Evolutionary conservation across 1,284 basidiomycete genomes (phyloP), one percentile per base, ranked within the genome.

Genomic region (Quambalaria eucalypti): DNA sequence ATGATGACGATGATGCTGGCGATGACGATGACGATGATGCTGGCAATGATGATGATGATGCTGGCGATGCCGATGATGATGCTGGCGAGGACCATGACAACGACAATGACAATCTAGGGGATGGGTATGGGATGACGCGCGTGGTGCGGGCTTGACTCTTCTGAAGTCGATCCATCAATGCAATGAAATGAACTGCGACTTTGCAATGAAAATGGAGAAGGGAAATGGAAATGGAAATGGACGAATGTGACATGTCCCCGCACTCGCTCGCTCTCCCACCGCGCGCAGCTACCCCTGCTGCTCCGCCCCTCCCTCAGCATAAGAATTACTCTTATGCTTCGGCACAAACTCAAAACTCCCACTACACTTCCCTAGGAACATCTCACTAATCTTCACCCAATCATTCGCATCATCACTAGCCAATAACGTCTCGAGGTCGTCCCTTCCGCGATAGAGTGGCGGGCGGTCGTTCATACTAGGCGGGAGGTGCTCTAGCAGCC

Each of bases 321-420:
- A 66, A 16, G 57, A 42, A 48, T 59, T 67, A 21, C 61, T 63
- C 50, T 59, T 58, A 55, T 67, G 65, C 44, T 67, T 67, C 5
- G 65, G 51, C 52, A 51, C 9, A 44, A 88, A 89, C 4, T 78
- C 76, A 65, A 68, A 76, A 23, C 65, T 57, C 26, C 84, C 83
- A 0, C 85, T 85, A 1, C 81, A 79, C 46, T 82, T 83, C 1
- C 87, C 87, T 12, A 87, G 80, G 82, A 89, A 97, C 88, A 96
- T 92, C 76, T 95, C 90, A 0, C 87, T 87, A 30, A 98, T 85
- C 77, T 85, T 89, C 51, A 96, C 87, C 93, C 93, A 98, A 74
- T 96, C 90, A n/a, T 82, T 79, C 60, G 86, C 85, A 68, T 87
- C 84, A 1, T 82, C 80, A 69, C 87, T 90, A 0, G 88, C 84